Evolutionary conservation across 768 basidiomycete species (phyloP).

Genomic region (Lentinus brumalis): DNA sequence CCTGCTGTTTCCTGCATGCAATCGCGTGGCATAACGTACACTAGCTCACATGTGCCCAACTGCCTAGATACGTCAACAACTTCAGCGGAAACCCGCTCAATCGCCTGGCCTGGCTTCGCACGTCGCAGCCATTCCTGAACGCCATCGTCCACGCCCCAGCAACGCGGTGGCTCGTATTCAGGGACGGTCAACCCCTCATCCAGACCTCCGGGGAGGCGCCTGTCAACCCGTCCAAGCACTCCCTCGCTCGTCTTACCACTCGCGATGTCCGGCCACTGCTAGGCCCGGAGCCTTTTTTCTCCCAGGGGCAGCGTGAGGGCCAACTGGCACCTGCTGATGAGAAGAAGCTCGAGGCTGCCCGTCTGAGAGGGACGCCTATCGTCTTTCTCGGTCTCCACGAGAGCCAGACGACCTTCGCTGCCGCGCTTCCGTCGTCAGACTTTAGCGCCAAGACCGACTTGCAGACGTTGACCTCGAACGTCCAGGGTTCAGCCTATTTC

Average conservation of each 20-base stretch:
- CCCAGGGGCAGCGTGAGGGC: constrained; percentile 58
- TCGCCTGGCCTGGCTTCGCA: constrained; percentile 79
- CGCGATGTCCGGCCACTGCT: constrained; percentile 65
- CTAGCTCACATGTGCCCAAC: neutral
- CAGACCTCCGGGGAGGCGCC: constrained; percentile 24
- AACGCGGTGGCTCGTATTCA: constrained; percentile 81
- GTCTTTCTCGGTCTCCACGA: constrained; percentile 86
- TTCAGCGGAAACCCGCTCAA: constrained; percentile 71
- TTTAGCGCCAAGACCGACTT: constrained; percentile 42
- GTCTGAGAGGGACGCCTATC: constrained; percentile 59
- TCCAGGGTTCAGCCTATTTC: constrained; percentile 86
- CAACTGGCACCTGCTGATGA: constrained; percentile 29
- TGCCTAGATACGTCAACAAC: constrained; percentile 48
- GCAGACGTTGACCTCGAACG: constrained; percentile 52
- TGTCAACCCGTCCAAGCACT: constrained; percentile 32
- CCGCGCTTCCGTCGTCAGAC: constrained; percentile 66
- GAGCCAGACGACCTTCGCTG: constrained; percentile 39
- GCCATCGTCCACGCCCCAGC: constrained; percentile 58
- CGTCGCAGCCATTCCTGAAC: constrained; percentile 76
- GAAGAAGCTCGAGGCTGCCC: constrained; percentile 51
- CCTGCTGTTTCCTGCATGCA: constrained; percentile 13
- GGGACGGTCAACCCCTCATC: constrained; percentile 67
- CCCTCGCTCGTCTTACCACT: constrained; percentile 59
- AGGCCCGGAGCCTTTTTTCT: constrained; percentile 68
- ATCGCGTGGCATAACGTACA: constrained; percentile 11